Evolutionary conservation across 768 basidiomycete genomes (phyloP).

Genomic region (Boletus sensibilis): DNA sequence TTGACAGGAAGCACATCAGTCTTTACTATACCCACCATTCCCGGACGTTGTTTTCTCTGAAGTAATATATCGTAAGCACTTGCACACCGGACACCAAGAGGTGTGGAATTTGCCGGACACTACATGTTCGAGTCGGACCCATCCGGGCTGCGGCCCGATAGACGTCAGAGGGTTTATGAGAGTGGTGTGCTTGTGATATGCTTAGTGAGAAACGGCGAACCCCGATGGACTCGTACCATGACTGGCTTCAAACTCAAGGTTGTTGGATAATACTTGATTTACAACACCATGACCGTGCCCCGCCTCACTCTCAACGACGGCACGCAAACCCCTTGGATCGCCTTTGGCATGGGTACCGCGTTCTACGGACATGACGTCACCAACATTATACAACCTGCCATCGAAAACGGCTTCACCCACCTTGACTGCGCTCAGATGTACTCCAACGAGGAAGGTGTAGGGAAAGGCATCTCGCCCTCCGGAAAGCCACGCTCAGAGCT

Average conservation of each 20-base stretch:
- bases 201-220: neutral
- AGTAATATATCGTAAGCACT: neutral
- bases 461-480: neutral
- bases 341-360: neutral
- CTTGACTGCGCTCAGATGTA: constrained; percentile 3
- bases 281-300: neutral
- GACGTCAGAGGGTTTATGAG: neutral
- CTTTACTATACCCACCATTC: neutral
- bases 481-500: neutral
- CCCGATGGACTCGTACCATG: neutral
- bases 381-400: neutral
- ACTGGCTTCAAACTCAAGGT: neutral
- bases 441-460: constrained; percentile 4
- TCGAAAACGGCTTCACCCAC: neutral
- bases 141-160: neutral
- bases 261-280: neutral
- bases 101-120: too few relatives aligned
- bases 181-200: too few relatives aligned
- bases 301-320: neutral
- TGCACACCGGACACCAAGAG: neutral
- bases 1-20: neutral
- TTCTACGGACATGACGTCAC: constrained; percentile 1
- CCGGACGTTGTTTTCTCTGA: neutral
- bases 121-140: neutral
- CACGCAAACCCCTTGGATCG: neutral